Evolutionary conservation across 2,329 filamentous ascomycete genomes (phyloP), one percentile per base, ranked within the genome.

Genomic region (Lasiodiplodia theobromae): DNA sequence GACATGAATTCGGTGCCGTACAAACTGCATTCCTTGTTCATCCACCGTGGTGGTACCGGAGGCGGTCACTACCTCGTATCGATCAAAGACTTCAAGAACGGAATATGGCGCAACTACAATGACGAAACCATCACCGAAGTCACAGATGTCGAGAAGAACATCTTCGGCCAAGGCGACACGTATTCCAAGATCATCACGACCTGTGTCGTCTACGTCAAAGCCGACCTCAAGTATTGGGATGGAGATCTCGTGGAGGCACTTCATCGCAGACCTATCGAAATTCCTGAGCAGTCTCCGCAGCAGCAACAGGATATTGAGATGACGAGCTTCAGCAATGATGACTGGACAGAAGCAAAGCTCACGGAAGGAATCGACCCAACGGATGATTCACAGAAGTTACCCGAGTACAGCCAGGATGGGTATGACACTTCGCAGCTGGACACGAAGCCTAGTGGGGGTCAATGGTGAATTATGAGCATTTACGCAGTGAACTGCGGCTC

Each of bases 21-120:
- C 78, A 89, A 89, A 16, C 87, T 99, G 4, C 94, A 97, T 73
- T 93, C 95, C 0, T 92, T 97, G 38, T 97, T 99, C 75, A 95
- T 97, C 74, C 96, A 99, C 77, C 90, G 91, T 23, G 92, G 92
- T 38, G 84, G 85, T 10, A 74, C 78, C 2, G 74, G 75, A 16
- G 86, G 86, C 37, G 96, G 96, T 0, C 96, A 99, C 79, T 99
- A 98, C 81, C 97, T 93, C 91, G 93, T 97, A 54, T 97, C 94
- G 86, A 96, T 99, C 71, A 92, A 90, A 75, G 96, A 98, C 81
- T 97, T 97, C 78, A 87, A 90, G 71, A 87, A 88, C 57, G 82
- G 89, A 44, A 84, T 94, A 23, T 99, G 96, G 94, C 90, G 94
- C 68, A 93, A 92, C 75, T 99, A 97, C 84, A 99, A 99, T 77